phyloP scores from a whole-genome alignment of 305 asterid genomes.

The Nicotiana rustica region DNA sequence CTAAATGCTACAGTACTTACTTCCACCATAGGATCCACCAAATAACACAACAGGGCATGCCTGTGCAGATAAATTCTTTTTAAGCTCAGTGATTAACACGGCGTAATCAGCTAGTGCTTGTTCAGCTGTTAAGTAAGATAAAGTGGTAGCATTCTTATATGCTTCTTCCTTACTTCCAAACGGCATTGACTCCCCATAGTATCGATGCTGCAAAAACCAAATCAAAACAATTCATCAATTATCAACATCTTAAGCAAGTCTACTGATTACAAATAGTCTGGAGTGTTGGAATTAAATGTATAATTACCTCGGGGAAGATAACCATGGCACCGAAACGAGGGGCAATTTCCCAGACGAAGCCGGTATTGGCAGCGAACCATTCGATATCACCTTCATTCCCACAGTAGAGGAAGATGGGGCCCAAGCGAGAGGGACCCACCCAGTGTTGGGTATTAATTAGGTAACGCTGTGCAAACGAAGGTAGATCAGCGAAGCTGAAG shows the following conservation, averaged over 20 bases:
- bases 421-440: slow-evolving; percentile 62
- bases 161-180: slow-evolving; percentile 78
- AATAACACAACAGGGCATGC: slow-evolving; percentile 80
- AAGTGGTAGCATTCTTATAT: slow-evolving; percentile 66
- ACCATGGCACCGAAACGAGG: slow-evolving; percentile 87
- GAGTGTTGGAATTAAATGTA: no score
- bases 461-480: slow-evolving; percentile 75
- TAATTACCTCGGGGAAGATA: slow-evolving; percentile 75
- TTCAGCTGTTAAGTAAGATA: slow-evolving; percentile 81
- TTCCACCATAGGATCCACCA: slow-evolving; percentile 99
- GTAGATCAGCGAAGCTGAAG: slow-evolving; percentile 72
- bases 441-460: slow-evolving; percentile 77
- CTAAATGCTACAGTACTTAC: slow-evolving; percentile 46
- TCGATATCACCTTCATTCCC: slow-evolving; percentile 94
- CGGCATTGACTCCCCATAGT: slow-evolving; percentile 93
- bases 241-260: neutral
- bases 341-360: slow-evolving; percentile 87
- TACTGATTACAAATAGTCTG: neutral
- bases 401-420: slow-evolving; percentile 87
- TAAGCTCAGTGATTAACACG: slow-evolving; percentile 77
- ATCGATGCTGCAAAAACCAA: slow-evolving; percentile 77
- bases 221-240: slow-evolving; percentile 1
- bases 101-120: slow-evolving; percentile 95
- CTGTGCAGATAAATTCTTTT: slow-evolving; percentile 75
- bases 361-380: slow-evolving; percentile 90